Evolutionary conservation across 768 basidiomycete genomes (phyloP), one percentile per base, ranked within the genome.

Genomic region (Russula emetica): DNA sequence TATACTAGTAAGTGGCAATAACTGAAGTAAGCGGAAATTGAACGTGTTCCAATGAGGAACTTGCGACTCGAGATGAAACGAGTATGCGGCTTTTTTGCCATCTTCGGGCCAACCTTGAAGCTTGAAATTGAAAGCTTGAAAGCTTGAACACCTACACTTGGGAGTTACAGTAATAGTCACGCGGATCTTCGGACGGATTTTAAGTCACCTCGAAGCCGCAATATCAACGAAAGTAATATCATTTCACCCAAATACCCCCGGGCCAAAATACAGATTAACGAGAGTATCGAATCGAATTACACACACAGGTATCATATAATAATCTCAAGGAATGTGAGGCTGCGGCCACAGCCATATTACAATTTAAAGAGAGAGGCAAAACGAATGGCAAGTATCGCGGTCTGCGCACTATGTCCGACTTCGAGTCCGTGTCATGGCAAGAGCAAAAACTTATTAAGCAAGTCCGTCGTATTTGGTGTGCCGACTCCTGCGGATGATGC

Each of bases 401-500:
- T 28, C 2, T 28, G 50, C 26, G 26, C 8, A 16, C 26, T 14
- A 24, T n/a, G 4, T 5, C 8, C 51, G n/a, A n/a, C n/a, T n/a
- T n/a, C n/a, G 18, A 5, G 8, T 32, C 24, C 24, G 4, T 26
- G 49, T 58, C 42, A 63, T n/a, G 50, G 61, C 24, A 59, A 42
- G 32, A 3, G 11, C 22, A 63, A 22, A n/a, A 44, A 18, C 38
- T 7, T 28, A 3, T 20, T 11, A 20, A 63, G 50, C 10, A 63
- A 38, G 10, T 2, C 4, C 3, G 18, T 26, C 57, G 28, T 45
- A 14, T 60, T 64, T 28, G 40, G 52, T 7, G 63, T 64, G 34
- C 63, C 63, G 6, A 64, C 52, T 9, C 63, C 63, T 64, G 51
- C 30, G 16, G 16, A 18, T 16, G 16, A 20, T 10, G 13, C 34